Evolutionary conservation across 2,329 filamentous ascomycete species (phyloP), one percentile per base, ranked within the genome.

Genomic region (Graphilbum sp.): DNA sequence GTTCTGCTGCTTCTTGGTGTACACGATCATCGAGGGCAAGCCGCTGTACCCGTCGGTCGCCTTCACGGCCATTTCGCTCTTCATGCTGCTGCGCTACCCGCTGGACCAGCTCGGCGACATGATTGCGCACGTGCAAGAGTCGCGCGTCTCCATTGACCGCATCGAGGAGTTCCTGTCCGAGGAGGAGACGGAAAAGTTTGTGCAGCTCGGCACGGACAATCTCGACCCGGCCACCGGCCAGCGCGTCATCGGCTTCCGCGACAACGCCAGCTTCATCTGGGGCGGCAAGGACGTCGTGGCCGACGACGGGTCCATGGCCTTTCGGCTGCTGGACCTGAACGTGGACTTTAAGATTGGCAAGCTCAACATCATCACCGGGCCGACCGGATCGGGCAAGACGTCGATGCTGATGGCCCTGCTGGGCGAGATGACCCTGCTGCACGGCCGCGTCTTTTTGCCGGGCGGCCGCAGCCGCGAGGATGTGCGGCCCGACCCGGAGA

Each of bases 61-160:
- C 4, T 98, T 98, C 58, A 95, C 90, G 2, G 86, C 90, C 29
- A 77, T 98, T 38, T 96, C 90, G 0, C 76, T 98, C 46, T 98
- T 98, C 57, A 87, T 87, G 54, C 75, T 98, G 31, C 75, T 98
- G 13, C 79, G 90, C 35, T 83, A 95, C 38, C 90, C 90, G 5
- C 65, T 98, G 34, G 90, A 98, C 55, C 88, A 96, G 59, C 69
- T 98, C 38, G 90, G 90, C 36, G 90, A 98, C 57, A 98, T 98
- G 90, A 80, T 96, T 52, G 90, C 90, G 11, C 90, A 96, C 59
- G 87, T 98, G 4, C 86, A 95, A 60, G 90, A 98, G 59, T 84
- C 87, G 19, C 93, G 93, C 61, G 88, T 98, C 17, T 98, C 90
- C 0, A 77, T 98, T 37, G 87, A 95, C 52, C 87, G 90, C 64